These are phyloP conservation scores for Phaseolus coccineus DNA, from an alignment of 331 rosid genomes.

Conservation along the genomic window DNA sequence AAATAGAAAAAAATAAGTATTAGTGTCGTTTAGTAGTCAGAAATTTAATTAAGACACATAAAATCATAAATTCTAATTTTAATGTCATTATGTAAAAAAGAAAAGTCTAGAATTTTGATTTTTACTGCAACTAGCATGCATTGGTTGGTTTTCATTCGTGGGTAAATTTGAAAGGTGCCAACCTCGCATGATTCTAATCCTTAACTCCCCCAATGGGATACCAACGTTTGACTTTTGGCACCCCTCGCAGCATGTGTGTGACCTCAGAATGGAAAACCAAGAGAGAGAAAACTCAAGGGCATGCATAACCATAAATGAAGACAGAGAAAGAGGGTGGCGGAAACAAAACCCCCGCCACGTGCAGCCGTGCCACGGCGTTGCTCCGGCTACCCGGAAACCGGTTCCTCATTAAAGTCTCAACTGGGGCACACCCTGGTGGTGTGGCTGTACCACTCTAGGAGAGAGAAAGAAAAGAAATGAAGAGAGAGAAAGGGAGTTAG, in stretches of 20 bases:
- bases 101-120: not conserved
- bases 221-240: conserved; percentile 30
- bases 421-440: conserved; percentile 55
- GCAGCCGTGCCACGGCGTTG: conserved; percentile 26
- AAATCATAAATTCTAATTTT: not conserved
- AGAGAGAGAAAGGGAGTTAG: conserved; percentile 22
- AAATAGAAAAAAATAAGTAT: no score
- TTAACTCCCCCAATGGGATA: conserved; percentile 7
- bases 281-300: conserved; percentile 3
- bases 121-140: not conserved
- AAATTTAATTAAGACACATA: not conserved
- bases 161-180: not conserved
- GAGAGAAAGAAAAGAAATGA: conserved; percentile 21
- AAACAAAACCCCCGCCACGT: conserved; percentile 11
- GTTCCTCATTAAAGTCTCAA: conserved; percentile 53
- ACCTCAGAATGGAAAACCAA: conserved; percentile 40
- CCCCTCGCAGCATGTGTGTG: conserved; percentile 30
- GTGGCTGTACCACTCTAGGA: conserved; percentile 49
- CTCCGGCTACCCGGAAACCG: conserved; percentile 38
- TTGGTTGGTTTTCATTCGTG: not conserved
- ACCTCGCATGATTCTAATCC: conserved; percentile 6
- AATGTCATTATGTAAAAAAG: not conserved
- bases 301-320: conserved; percentile 43
- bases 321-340: conserved; percentile 16
- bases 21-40: not conserved